Base-by-base conservation (phyloP, 441 rosid species). In the Gossypium gossypioides region DNA sequence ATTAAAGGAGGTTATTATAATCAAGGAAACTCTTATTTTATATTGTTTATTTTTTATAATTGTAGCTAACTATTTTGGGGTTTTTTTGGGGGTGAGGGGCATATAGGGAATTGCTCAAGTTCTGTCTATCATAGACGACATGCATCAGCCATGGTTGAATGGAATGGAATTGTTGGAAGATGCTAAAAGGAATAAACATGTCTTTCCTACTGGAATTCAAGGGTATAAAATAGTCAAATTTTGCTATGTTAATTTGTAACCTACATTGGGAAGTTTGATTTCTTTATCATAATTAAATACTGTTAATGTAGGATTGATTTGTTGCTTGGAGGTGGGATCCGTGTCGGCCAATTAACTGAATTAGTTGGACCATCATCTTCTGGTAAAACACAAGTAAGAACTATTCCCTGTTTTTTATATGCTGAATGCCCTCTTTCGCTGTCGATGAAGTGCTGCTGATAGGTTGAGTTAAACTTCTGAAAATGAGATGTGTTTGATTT, bases 381-480 rank as follows among this genome's bases (percentile, higher is more conserved):
- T 57, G 95, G 96, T 74, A 92, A 92, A 90, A 92, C 96, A 64
- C 95, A 90, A 72, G 96, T 90, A 80, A 66, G 89, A 59, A 68
- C 29, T 16, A 29, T 54, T 2, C 59, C 18, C 8, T 46, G n/a
- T 13, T n/a, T 29, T 27, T 42, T 27, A 24, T 59, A 18, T 5
- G 27, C 12, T 19, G 7, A 10, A 18, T 37, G 68, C 50, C 1
- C 60, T 37, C 21, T 21, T 37, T 37, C 21, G 24, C 24, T 18
- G 25, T 62, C 1, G 1, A 37, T 62, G 50, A 62, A 40, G 15
- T 2, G 25, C 48, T 37, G 22, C 51, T 22, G 50, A 40, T 63
- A 37, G 21, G 25, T 57, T 9, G 9, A 22, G 15, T 57, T 24
- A 27, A 37, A 7, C 10, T 37, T 37, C 24, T 50, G 44, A 68